phyloP scores from a whole-genome alignment of 805 yeast species.

The Barnettozyma siamensis region DNA sequence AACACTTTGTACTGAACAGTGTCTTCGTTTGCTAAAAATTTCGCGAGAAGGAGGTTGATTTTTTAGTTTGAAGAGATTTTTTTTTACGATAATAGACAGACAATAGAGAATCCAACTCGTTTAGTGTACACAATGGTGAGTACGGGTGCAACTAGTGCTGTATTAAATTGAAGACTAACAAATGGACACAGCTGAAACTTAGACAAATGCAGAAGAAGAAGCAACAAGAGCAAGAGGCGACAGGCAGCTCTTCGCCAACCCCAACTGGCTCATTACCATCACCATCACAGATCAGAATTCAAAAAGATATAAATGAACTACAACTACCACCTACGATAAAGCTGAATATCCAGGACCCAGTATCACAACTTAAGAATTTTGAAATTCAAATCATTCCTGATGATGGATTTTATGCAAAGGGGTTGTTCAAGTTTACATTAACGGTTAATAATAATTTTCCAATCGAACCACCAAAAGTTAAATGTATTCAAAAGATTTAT shows the following conservation, averaged over 20 bases:
- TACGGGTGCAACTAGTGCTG: neutral
- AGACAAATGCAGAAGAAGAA: slow-evolving; percentile 55
- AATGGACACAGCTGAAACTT: slow-evolving; percentile 40
- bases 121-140: slow-evolving; percentile 4
- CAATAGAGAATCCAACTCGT: too few species aligned
- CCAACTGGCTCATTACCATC: slow-evolving; percentile 15
- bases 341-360: slow-evolving; percentile 39
- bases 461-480: slow-evolving; percentile 86
- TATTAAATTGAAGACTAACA: neutral
- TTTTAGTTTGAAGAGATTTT: too few species aligned
- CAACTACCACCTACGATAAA: slow-evolving; percentile 54
- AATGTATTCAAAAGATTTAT: slow-evolving; percentile 64
- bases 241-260: slow-evolving; percentile 1
- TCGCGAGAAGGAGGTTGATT: too few species aligned
- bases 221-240: slow-evolving; percentile 37
- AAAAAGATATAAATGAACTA: slow-evolving; percentile 69
- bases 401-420: slow-evolving; percentile 68
- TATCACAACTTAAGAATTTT: slow-evolving; percentile 51
- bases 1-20: too few species aligned
- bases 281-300: slow-evolving; percentile 71
- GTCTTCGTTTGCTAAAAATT: too few species aligned
- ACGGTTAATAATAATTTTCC: slow-evolving; percentile 71
- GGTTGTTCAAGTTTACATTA: slow-evolving; percentile 65
- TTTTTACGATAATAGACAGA: too few species aligned
- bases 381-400: slow-evolving; percentile 54